A percentile compares a stretch with the other conserved stretches of the same genome.
Evolutionary conservation across 306 rosid species (phyloP).

Genomic region (Cucurbita ficifolia): DNA sequence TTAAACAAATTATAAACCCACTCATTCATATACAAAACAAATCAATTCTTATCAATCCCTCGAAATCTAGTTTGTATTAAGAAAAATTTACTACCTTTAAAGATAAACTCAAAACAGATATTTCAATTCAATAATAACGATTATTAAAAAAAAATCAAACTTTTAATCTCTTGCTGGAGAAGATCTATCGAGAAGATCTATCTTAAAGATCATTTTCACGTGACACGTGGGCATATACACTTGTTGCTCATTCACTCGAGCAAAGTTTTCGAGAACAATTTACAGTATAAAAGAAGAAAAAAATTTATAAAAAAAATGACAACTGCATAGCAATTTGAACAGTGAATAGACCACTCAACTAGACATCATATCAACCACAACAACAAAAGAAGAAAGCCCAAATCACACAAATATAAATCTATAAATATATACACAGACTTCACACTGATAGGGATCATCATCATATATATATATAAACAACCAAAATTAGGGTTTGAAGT

Average conservation of each 20-base stretch:
- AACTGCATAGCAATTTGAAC: not conserved
- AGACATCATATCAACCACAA: not conserved
- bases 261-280: not conserved
- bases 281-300: too few species aligned
- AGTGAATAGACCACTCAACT: conserved; percentile 4
- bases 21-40: too few species aligned
- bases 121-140: too few species aligned
- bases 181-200: too few species aligned
- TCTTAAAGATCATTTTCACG: not conserved
- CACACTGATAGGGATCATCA: not conserved
- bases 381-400: not conserved
- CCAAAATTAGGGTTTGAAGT: not conserved
- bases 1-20: too few species aligned
- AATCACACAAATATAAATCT: not conserved
- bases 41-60: too few species aligned
- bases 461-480: not conserved
- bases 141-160: too few species aligned
- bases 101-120: too few species aligned
- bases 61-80: too few species aligned
- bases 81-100: too few species aligned
- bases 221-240: not conserved
- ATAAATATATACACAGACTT: not conserved
- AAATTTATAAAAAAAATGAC: not conserved
- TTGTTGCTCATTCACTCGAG: not conserved
- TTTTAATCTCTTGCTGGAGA: too few species aligned